These are phyloP conservation scores for Apophysomyces sp. DNA, from an alignment of 371 early-diverging fungal genomes.

Conservation along the genomic window DNA sequence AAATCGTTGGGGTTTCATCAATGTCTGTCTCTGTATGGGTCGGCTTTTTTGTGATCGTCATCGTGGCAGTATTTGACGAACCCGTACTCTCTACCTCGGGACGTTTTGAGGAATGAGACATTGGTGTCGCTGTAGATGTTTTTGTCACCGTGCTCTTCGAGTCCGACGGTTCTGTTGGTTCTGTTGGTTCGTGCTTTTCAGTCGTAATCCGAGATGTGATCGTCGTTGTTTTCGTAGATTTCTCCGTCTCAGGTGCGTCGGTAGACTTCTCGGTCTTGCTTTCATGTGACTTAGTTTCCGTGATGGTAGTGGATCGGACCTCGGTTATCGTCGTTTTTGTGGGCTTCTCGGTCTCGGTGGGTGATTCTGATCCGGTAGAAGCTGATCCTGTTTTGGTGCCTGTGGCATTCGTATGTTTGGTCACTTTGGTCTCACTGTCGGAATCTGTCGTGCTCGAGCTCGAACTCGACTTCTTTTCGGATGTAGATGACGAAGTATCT, in stretches of 20 bases:
- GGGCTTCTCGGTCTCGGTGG: not conserved
- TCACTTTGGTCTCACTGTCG: not conserved
- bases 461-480: not conserved
- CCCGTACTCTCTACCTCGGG: not conserved
- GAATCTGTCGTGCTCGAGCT: not conserved
- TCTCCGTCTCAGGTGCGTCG: not conserved
- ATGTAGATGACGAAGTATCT: conserved; percentile 1
- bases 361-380: not conserved
- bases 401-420: not conserved
- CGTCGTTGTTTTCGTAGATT: not conserved
- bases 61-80: not conserved
- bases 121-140: not conserved
- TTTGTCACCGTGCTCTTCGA: not conserved
- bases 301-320: not conserved
- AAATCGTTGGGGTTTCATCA: too few species aligned
- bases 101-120: not conserved
- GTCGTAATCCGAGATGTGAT: conserved; percentile 1
- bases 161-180: too few species aligned
- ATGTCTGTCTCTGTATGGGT: too few species aligned
- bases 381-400: not conserved
- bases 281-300: not conserved
- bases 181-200: not conserved
- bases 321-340: not conserved
- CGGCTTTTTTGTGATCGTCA: not conserved
- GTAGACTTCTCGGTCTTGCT: not conserved